These are phyloP conservation scores for Thielaviopsis punctulata DNA, from an alignment of 2,329 filamentous ascomycete genomes.

Conservation along the genomic window DNA sequence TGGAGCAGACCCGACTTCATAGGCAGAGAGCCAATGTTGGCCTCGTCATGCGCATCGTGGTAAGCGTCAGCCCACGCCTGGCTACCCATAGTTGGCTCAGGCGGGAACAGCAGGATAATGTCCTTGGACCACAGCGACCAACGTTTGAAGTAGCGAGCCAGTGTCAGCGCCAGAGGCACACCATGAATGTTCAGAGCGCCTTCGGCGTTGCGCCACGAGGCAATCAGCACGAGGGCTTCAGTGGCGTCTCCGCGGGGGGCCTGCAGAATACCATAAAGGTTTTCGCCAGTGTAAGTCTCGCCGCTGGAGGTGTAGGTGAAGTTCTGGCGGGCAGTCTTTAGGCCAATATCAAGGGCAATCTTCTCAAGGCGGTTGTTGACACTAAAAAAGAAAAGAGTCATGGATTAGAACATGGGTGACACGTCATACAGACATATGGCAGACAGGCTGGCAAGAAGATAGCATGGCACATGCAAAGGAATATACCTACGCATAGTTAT, in stretches of 20 bases:
- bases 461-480: not conserved
- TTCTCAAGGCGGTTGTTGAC: conserved; percentile 55
- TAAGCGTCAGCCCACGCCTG: conserved; percentile 98
- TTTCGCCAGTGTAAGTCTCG: conserved; percentile 59
- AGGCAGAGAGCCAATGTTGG: conserved; percentile 55
- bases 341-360: conserved; percentile 59
- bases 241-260: conserved; percentile 91
- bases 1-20: conserved; percentile 89
- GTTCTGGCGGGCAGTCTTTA: conserved; percentile 77
- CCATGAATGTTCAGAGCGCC: conserved; percentile 70
- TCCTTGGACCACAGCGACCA: conserved; percentile 99
- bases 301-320: conserved; percentile 75
- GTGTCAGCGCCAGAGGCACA: conserved; percentile 66
- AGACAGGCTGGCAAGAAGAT: not conserved
- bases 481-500: conserved; percentile 33
- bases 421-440: not conserved
- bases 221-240: conserved; percentile 85
- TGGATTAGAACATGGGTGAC: not conserved
- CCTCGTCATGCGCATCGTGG: conserved; percentile 67
- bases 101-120: conserved; percentile 78
- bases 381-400: conserved; percentile 18
- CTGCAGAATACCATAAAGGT: conserved; percentile 84
- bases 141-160: conserved; percentile 90
- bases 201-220: conserved; percentile 71
- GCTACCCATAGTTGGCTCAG: conserved; percentile 75